Evolutionary conservation across 2,329 filamentous ascomycete species (phyloP).

Genomic region (Sporothrix mexicana): DNA sequence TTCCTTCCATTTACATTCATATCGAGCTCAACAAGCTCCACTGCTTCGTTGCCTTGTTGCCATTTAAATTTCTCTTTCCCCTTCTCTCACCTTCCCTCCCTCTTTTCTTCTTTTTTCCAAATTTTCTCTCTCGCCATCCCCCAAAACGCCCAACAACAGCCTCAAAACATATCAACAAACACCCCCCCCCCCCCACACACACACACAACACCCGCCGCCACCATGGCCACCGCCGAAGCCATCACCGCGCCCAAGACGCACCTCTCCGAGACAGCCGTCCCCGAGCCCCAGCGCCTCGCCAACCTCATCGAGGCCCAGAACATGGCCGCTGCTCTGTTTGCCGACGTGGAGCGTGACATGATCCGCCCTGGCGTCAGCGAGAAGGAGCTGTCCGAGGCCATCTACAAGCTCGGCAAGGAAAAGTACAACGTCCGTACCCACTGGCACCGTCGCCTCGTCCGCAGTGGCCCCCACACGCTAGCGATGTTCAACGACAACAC

Average conservation of each 20-base stretch:
- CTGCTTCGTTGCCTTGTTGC: neutral
- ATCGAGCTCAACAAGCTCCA: too few relatives aligned
- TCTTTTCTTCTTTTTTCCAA: too few relatives aligned
- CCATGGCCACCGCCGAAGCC: slow-evolving; percentile 16
- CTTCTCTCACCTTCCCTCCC: neutral
- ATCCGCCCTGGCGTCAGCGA: slow-evolving; percentile 27
- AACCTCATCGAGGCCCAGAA: slow-evolving; percentile 29
- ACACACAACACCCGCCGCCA: neutral
- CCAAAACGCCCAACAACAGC: too few relatives aligned
- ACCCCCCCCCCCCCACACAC: too few relatives aligned
- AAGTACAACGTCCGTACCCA: slow-evolving; percentile 30
- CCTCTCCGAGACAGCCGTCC: neutral
- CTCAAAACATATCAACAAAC: too few relatives aligned
- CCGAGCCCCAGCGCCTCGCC: slow-evolving; percentile 15
- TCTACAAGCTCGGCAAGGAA: slow-evolving; percentile 29
- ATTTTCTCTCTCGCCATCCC: too few relatives aligned
- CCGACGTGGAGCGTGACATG: slow-evolving; percentile 25
- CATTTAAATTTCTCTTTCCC: neutral
- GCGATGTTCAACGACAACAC: slow-evolving; percentile 29
- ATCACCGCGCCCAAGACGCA: slow-evolving; percentile 2
- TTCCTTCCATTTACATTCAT: too few relatives aligned
- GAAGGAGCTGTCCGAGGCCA: slow-evolving; percentile 15
- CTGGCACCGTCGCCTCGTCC: slow-evolving; percentile 30
- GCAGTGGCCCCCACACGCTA: slow-evolving; percentile 30
- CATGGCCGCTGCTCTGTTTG: slow-evolving; percentile 29